Base-by-base conservation (phyloP, 805 yeast genomes). In the Monosporozyma aerobia region DNA sequence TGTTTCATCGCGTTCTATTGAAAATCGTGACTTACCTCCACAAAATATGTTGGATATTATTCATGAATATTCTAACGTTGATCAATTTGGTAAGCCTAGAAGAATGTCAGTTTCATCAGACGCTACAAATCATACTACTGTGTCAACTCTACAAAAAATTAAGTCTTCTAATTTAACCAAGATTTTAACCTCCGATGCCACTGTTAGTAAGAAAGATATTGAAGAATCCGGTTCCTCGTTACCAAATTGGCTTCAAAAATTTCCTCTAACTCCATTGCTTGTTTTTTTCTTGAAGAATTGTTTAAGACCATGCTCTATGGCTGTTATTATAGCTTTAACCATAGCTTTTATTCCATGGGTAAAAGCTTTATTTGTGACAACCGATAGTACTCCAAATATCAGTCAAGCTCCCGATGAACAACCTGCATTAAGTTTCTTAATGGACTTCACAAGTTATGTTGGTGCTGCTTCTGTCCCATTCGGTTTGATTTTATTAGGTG, bases 381-480 rank as follows among this genome's bases (percentile, higher is more conserved):
- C 79, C 5, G 54, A 63, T 1, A 76, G 75, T 32, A 66, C 71
- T 6, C 68, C 74, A 22, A 57, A 65, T 23, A 73, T 90, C 22
- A 83, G 79, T 1, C 65, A 76, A 51, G 98, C 98, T 0, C 99
- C 99, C 0, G 99, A 92, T 68, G 73, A 75, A 1, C 75, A 75
- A 54, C 97, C 99, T 0, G 90, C 96, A 3, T 73, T 92, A 44
- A 86, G 90, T 14, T 92, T 92, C 58, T 58, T 92, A 4, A 86
- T 92, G 79, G 97, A 92, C 64, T 81, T 82, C 55, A 73, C 90
- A 1, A 64, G 78, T 9, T 94, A 90, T 64, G 72, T 94, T 3
- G 96, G 96, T 0, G 81, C 82, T 2, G 96, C 97, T 0, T 82
- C 88, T 44, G 98, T 92, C 35, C 98, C 97, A 2, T 71, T 89